phyloP scores from a whole-genome alignment of 495 filamentous ascomycete genomes.

The Annulohypoxylon moriforme region DNA sequence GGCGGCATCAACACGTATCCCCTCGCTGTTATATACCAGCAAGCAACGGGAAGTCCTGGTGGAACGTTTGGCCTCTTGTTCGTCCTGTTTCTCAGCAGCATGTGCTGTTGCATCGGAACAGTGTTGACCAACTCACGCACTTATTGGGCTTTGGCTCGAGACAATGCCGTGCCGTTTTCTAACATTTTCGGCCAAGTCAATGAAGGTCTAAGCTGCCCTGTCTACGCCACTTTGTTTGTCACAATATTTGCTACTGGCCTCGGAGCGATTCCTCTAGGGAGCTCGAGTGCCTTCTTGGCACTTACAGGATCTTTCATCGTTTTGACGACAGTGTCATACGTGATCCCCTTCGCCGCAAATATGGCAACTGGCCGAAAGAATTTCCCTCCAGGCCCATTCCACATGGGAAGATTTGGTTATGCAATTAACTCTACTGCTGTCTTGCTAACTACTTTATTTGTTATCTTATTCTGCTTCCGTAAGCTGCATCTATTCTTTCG shows the following conservation, averaged over 20 bases:
- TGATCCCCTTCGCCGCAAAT: conserved; percentile 80
- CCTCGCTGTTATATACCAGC: conserved; percentile 79
- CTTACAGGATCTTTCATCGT: conserved; percentile 81
- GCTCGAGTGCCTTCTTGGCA: conserved; percentile 77
- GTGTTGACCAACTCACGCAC: conserved; percentile 83
- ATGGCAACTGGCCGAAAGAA: conserved; percentile 71
- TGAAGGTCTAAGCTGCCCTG: conserved; percentile 68
- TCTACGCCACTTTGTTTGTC: conserved; percentile 74
- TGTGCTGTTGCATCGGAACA: conserved; percentile 72
- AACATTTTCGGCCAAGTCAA: conserved; percentile 60
- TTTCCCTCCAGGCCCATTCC: conserved; percentile 75
- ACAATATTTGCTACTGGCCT: conserved; percentile 71
- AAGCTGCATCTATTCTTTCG: conserved; percentile 21
- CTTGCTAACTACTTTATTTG: conserved; percentile 74
- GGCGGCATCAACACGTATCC: conserved; percentile 71
- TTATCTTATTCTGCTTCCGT: conserved; percentile 79
- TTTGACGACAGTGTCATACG: conserved; percentile 77
- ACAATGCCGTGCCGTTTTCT: conserved; percentile 70
- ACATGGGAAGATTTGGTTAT: conserved; percentile 71
- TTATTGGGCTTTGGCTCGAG: conserved; percentile 85
- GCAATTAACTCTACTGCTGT: conserved; percentile 69
- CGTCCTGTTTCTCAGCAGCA: conserved; percentile 72
- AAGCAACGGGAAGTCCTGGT: conserved; percentile 72
- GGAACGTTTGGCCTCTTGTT: conserved; percentile 74
- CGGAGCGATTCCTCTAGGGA: conserved; percentile 79